These are phyloP conservation scores for Durotheca rogersii DNA, from an alignment of 495 filamentous ascomycete species.

Conservation along the genomic window DNA sequence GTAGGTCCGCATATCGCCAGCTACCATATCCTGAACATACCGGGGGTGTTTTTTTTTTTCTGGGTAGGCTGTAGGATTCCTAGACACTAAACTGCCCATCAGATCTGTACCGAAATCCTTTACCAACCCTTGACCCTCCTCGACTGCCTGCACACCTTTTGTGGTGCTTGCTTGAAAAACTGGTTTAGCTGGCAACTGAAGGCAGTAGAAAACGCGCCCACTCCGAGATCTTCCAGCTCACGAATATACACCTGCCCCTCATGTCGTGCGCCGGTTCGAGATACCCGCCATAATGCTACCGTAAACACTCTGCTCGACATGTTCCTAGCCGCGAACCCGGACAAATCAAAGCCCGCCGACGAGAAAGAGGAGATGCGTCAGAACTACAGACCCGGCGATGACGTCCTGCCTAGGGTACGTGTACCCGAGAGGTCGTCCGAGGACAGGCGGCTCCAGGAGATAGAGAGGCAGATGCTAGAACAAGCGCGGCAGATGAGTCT, in stretches of 20 bases:
- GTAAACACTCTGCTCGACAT: constrained; percentile 82
- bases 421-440: constrained; percentile 42
- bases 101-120: constrained; percentile 97
- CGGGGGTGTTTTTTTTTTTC: too few relatives aligned
- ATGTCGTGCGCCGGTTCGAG: constrained; percentile 81
- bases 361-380: constrained; percentile 71
- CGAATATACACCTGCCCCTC: constrained; percentile 82
- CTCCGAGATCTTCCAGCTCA: constrained; percentile 47
- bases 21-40: too few relatives aligned
- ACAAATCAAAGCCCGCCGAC: constrained; percentile 58
- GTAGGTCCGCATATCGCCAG: constrained; percentile 65
- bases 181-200: constrained; percentile 75
- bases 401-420: constrained; percentile 62
- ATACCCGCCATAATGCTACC: constrained; percentile 79
- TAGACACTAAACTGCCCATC: constrained; percentile 1
- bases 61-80: constrained; percentile 1
- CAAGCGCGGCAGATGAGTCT: constrained; percentile 72
- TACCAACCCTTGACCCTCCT: constrained; percentile 94
- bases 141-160: constrained; percentile 97
- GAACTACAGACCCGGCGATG: constrained; percentile 75
- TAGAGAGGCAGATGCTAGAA: constrained; percentile 68
- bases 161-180: constrained; percentile 88
- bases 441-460: constrained; percentile 56
- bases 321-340: constrained; percentile 73
- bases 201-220: constrained; percentile 45